These are phyloP conservation scores for Sphenostylis stenocarpa DNA, from an alignment of 306 rosid species.

Conservation along the genomic window DNA sequence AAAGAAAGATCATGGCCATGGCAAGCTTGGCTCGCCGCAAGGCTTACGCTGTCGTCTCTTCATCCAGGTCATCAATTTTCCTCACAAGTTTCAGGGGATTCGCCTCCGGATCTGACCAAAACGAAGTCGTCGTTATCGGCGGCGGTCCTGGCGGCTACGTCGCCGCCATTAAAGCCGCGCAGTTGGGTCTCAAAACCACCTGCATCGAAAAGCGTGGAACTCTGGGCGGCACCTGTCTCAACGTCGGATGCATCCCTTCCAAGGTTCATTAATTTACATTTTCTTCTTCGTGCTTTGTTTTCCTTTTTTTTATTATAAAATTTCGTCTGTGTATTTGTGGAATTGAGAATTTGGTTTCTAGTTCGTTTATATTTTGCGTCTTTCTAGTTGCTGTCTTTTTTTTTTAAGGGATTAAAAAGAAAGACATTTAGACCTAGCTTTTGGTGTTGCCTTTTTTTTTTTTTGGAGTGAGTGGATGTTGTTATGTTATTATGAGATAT, in stretches of 20 bases:
- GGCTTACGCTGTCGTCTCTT: conserved; percentile 49
- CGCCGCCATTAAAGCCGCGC: conserved; percentile 98
- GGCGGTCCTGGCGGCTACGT: conserved; percentile 99
- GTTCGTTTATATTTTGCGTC: not conserved
- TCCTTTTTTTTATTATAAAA: not conserved
- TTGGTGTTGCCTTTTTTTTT: not conserved
- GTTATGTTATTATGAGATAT: not conserved
- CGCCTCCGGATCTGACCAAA: conserved; percentile 90
- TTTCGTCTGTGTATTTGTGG: not conserved
- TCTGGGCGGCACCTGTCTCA: conserved; percentile 98
- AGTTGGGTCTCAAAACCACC: conserved; percentile 92
- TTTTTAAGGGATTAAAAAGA: not conserved
- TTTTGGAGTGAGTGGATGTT: not conserved
- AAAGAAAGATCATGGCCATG: conserved; percentile 56
- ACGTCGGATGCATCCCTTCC: conserved; percentile 98
- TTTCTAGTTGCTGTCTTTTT: not conserved
- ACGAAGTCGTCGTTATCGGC: conserved; percentile 94
- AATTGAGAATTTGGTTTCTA: not conserved
- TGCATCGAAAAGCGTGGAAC: conserved; percentile 98
- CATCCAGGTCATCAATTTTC: conserved; percentile 52
- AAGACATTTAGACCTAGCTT: not conserved
- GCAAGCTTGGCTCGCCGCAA: conserved; percentile 83
- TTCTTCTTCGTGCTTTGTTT: not conserved
- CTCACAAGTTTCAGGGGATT: conserved; percentile 47
- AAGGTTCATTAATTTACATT: conserved; percentile 50